Percentiles rank a stretch among this genome's conserved stretches.
Conservation (phyloP, 2,329 filamentous ascomycete species). For the Cordyceps tenuipes region DNA sequence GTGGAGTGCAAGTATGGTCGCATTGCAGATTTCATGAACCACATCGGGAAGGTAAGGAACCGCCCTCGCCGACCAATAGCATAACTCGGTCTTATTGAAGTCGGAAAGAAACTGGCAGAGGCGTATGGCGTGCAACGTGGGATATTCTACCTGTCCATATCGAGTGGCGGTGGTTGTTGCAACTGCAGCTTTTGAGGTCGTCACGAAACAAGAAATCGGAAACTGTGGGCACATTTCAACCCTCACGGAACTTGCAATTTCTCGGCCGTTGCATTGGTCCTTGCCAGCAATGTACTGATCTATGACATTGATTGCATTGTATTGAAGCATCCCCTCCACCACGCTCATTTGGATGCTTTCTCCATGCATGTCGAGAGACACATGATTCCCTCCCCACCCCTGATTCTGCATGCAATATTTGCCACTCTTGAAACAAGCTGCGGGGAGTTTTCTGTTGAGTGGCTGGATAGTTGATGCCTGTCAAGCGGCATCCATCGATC, state of each 20-base stretch:
- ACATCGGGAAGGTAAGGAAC: conserved; percentile 8
- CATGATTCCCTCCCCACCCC: background rate
- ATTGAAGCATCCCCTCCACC: background rate
- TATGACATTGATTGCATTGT: background rate
- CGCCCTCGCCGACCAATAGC: background rate
- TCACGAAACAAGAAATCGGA: background rate
- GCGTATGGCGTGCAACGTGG: background rate
- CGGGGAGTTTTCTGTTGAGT: no score
- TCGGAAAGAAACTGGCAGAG: background rate
- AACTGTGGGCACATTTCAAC: background rate
- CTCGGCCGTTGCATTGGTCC: background rate
- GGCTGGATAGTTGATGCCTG: background rate
- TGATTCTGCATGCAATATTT: background rate
- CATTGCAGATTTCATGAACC: conserved; percentile 10
- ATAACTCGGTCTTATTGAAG: background rate
- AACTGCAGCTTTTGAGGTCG: background rate
- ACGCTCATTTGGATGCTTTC: background rate
- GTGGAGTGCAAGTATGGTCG: background rate
- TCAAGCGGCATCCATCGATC: background rate
- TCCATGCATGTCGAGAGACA: background rate
- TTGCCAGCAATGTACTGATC: background rate
- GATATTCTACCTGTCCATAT: background rate
- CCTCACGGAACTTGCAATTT: background rate
- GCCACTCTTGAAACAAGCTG: background rate
- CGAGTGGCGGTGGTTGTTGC: background rate